phyloP scores from a whole-genome alignment of 2,329 filamentous ascomycete genomes.

The Xylariomycetidae sp. region DNA sequence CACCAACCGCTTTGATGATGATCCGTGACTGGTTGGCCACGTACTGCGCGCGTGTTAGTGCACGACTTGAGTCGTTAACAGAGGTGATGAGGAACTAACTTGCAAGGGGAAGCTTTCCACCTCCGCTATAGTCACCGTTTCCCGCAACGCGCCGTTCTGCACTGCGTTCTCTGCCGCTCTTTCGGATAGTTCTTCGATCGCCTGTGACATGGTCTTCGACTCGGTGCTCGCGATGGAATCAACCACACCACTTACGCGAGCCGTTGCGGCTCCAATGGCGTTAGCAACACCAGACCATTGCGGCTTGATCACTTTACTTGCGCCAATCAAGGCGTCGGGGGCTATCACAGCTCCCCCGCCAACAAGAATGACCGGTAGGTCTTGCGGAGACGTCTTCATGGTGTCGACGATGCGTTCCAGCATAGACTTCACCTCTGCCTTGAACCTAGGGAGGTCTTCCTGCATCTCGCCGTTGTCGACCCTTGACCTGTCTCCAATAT shows the following conservation, averaged over 20 bases:
- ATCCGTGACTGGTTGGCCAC: constrained; percentile 47
- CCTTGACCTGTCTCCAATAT: constrained; percentile 34
- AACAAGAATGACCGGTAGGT: constrained; percentile 54
- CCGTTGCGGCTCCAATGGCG: constrained; percentile 58
- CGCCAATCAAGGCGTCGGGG: constrained; percentile 48
- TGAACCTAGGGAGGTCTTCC: constrained; percentile 17
- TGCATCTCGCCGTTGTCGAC: constrained; percentile 11
- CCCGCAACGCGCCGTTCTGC: constrained; percentile 36
- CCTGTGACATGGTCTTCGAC: constrained; percentile 29
- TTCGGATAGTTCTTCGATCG: constrained; percentile 31
- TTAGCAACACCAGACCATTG: constrained; percentile 56
- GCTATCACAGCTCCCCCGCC: constrained; percentile 57
- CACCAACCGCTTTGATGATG: constrained; percentile 54
- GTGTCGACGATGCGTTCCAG: constrained; percentile 42
- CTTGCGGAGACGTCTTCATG: constrained; percentile 57
- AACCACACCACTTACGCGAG: constrained; percentile 49
- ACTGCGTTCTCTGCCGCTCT: constrained; percentile 39
- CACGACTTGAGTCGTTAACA: not conserved
- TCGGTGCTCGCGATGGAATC: constrained; percentile 46
- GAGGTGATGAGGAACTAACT: constrained; percentile 20
- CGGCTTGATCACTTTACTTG: constrained; percentile 50
- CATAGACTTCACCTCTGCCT: constrained; percentile 19
- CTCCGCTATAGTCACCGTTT: constrained; percentile 43
- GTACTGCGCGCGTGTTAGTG: constrained; percentile 36
- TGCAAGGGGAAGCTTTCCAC: constrained; percentile 49